These are phyloP conservation scores for Tolypocladium nubicola DNA, from an alignment of 2,329 filamentous ascomycete species.

Conservation along the genomic window DNA sequence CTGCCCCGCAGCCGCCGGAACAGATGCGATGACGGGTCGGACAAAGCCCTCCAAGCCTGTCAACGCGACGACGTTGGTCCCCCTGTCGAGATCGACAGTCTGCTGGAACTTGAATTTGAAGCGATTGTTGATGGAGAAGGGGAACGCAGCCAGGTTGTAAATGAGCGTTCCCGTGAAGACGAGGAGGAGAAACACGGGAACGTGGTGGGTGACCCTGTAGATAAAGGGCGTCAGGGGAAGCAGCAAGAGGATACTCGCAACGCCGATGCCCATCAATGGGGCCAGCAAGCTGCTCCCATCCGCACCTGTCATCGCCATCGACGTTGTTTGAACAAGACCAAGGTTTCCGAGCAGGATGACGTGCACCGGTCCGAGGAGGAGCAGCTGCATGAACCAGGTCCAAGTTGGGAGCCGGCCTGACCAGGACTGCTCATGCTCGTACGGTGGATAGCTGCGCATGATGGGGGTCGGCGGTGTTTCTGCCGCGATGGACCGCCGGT, in stretches of 20 bases:
- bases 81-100: slow-evolving; percentile 63
- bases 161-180: slow-evolving; percentile 66
- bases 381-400: slow-evolving; percentile 81
- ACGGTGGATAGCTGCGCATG: slow-evolving; percentile 28
- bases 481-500: slow-evolving; percentile 34
- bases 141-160: slow-evolving; percentile 81
- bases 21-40: slow-evolving; percentile 49
- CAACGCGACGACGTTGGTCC: slow-evolving; percentile 59
- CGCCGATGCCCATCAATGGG: slow-evolving; percentile 60
- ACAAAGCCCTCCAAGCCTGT: slow-evolving; percentile 60
- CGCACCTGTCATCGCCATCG: slow-evolving; percentile 68
- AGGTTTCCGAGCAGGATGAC: slow-evolving; percentile 70
- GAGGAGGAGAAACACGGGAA: slow-evolving; percentile 66
- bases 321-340: slow-evolving; percentile 59
- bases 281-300: slow-evolving; percentile 67
- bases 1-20: slow-evolving; percentile 62
- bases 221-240: slow-evolving; percentile 74
- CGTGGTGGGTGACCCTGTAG: slow-evolving; percentile 73
- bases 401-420: slow-evolving; percentile 67
- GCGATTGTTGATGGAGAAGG: slow-evolving; percentile 69
- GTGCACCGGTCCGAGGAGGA: slow-evolving; percentile 68
- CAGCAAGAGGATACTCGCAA: slow-evolving; percentile 60
- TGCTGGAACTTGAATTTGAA: slow-evolving; percentile 87
- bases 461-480: slow-evolving; percentile 14
- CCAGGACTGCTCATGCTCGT: slow-evolving; percentile 75